A percentile compares a stretch with the other conserved stretches of the same genome.
phyloP scores from a whole-genome alignment of 2,329 filamentous ascomycete species.

The Diaporthe citriasiana region DNA sequence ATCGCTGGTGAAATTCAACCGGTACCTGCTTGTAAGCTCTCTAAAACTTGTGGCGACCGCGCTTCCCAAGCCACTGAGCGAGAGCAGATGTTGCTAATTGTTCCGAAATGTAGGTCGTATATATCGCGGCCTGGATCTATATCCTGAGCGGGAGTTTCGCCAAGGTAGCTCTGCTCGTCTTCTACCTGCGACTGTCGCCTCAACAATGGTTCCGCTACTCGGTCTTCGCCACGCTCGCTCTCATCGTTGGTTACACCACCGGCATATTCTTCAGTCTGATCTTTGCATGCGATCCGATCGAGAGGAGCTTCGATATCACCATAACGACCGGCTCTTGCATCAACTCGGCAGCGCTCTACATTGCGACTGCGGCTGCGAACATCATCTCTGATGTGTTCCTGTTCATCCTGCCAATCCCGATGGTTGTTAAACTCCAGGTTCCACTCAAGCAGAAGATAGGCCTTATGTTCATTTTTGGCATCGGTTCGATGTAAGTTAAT shows the following conservation, averaged over 20 bases:
- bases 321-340: conserved; percentile 57
- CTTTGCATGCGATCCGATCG: conserved; percentile 55
- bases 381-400: conserved; percentile 63
- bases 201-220: conserved; percentile 51
- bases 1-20: conserved; percentile 47
- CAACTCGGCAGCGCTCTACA: conserved; percentile 61
- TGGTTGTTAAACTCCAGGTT: conserved; percentile 61
- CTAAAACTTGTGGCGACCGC: accelerated
- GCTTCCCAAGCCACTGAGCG: accelerated
- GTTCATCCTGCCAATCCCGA: conserved; percentile 61
- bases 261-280: conserved; percentile 53
- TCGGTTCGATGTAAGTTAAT: conserved; percentile 33
- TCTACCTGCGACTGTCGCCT: conserved; percentile 56
- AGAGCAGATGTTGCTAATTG: not conserved
- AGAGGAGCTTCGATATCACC: conserved; percentile 50
- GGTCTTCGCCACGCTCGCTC: conserved; percentile 49
- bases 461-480: conserved; percentile 58
- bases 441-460: conserved; percentile 62
- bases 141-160: conserved; percentile 53
- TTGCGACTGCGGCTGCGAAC: conserved; percentile 62
- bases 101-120: conserved; percentile 45
- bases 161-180: conserved; percentile 56
- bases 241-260: conserved; percentile 51
- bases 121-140: conserved; percentile 50
- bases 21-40: conserved; percentile 46